phyloP scores from a whole-genome alignment of 2,329 filamentous ascomycete genomes.

The Fusarium sp. region DNA sequence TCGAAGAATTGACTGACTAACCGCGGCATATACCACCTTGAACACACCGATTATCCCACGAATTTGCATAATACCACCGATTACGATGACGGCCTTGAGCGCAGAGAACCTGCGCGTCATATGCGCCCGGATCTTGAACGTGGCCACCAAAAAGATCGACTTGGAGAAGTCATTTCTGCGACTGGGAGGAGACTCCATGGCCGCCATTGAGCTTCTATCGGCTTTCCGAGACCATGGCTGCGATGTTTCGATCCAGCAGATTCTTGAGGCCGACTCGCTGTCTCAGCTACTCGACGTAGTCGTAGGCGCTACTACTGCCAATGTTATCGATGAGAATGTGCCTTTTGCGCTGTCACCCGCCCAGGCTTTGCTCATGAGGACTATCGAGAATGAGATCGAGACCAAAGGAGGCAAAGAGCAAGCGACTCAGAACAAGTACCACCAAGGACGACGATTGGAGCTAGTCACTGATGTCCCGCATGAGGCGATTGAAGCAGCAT shows the following conservation, averaged over 20 bases:
- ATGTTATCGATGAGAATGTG: constrained; percentile 12
- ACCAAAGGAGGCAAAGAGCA: constrained; percentile 13
- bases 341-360: constrained; percentile 14
- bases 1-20: constrained; percentile 9
- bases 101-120: constrained; percentile 16
- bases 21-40: constrained; percentile 7
- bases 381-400: constrained; percentile 14
- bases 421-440: constrained; percentile 16
- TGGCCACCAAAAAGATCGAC: constrained; percentile 16
- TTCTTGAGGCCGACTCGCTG: constrained; percentile 15
- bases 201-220: constrained; percentile 15
- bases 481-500: constrained; percentile 15
- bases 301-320: constrained; percentile 12
- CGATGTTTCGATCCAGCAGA: constrained; percentile 18
- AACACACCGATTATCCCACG: constrained; percentile 11
- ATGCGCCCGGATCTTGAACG: constrained; percentile 15
- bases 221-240: constrained; percentile 17
- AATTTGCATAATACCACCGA: constrained; percentile 10
- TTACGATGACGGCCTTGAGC: constrained; percentile 10
- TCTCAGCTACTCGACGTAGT: constrained; percentile 13
- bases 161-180: constrained; percentile 14
- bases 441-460: constrained; percentile 12
- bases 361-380: constrained; percentile 16
- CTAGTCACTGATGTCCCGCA: constrained; percentile 12
- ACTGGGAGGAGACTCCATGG: constrained; percentile 13